A percentile compares a stretch with the other conserved stretches of the same genome.
These are phyloP conservation scores for Leucosporidium yakuticum DNA, from an alignment of 768 basidiomycete species.

Conservation along the genomic window DNA sequence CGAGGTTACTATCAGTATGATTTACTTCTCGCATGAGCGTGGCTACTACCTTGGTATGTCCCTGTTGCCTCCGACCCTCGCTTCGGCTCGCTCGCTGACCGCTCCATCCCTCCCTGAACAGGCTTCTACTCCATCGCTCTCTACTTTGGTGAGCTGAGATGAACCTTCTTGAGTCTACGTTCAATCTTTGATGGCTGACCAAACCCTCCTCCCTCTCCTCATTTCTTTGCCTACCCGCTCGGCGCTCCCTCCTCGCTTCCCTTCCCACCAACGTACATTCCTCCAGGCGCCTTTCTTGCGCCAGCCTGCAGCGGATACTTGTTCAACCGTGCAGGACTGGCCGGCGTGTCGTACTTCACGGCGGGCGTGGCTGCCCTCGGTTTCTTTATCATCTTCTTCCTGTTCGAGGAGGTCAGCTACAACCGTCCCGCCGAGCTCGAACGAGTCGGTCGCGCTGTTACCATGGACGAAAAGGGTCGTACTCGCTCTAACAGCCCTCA, in stretches of 20 bases:
- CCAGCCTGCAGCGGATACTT: not conserved
- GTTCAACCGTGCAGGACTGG: not conserved
- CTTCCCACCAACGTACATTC: not conserved
- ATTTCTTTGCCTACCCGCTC: too few relatives aligned
- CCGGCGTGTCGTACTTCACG: not conserved
- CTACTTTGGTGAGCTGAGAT: not conserved
- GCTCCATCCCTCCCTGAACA: too few relatives aligned
- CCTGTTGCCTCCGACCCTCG: too few relatives aligned
- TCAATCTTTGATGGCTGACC: too few relatives aligned
- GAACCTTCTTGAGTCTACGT: too few relatives aligned
- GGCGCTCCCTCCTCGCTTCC: not conserved
- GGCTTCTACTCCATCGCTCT: not conserved
- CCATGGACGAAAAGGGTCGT: not conserved
- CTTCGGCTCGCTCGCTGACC: too few relatives aligned
- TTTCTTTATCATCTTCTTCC: not conserved
- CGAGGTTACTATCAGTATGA: not conserved
- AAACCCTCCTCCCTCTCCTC: too few relatives aligned
- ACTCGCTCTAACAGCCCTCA: not conserved
- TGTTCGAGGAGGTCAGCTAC: not conserved
- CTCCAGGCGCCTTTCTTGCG: not conserved
- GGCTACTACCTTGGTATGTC: constrained; percentile 4
- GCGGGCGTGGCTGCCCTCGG: not conserved
- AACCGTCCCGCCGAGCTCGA: not conserved
- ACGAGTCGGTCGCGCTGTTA: not conserved
- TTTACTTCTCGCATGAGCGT: constrained; percentile 7